Conservation (phyloP, 2,329 filamentous ascomycete genomes). For the Colletotrichum filicis region DNA sequence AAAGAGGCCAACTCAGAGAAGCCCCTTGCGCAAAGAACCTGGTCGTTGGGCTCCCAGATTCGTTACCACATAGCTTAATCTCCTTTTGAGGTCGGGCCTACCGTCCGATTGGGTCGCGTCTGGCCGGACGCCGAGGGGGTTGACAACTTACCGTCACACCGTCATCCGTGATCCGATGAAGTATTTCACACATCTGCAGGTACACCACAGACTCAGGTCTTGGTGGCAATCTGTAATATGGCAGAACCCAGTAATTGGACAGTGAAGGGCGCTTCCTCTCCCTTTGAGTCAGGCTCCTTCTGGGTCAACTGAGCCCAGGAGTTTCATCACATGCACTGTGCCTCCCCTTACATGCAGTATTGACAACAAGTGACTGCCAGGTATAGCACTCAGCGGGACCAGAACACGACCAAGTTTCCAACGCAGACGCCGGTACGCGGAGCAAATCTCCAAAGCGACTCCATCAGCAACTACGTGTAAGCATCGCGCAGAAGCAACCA, state of each 20-base stretch:
- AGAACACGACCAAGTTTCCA: neutral
- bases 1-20: neutral
- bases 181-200: neutral
- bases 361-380: neutral
- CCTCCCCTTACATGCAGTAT: neutral
- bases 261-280: neutral
- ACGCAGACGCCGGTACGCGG: constrained; percentile 22
- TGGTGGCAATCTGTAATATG: no score
- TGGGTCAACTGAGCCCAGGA: neutral
- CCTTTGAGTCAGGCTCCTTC: neutral
- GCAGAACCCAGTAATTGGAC: neutral
- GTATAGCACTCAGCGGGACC: neutral
- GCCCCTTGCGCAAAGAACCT: constrained; percentile 4
- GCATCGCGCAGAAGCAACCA: constrained; percentile 17
- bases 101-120: constrained; percentile 19
- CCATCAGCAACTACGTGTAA: constrained; percentile 3
- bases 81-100: neutral
- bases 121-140: neutral
- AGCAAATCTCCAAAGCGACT: constrained; percentile 19
- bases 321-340: constrained; percentile 9
- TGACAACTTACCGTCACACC: neutral
- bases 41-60: neutral
- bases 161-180: neutral
- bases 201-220: neutral
- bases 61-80: constrained; percentile 12